Percentiles rank a stretch among this genome's conserved stretches.
These are phyloP conservation scores for Parathielavia appendiculata DNA, from an alignment of 495 filamentous ascomycete genomes.

Conservation along the genomic window DNA sequence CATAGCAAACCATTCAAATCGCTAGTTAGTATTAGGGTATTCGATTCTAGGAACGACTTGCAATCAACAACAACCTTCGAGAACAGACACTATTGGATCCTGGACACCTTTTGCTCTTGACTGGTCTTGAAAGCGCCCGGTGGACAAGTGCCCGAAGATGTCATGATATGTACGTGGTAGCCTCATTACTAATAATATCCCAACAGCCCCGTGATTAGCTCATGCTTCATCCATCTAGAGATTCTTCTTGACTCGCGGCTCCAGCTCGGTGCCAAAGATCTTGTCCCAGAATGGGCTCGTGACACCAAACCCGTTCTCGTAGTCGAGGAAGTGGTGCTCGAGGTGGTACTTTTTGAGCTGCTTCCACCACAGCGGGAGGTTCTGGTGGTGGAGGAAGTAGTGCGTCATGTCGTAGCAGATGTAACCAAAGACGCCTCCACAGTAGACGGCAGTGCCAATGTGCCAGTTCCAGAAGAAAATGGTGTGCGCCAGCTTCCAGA, in stretches of 20 bases:
- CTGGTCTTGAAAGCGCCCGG: no score
- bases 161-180: conserved; percentile 1
- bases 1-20: no score
- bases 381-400: conserved; percentile 98
- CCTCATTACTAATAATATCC: conserved; percentile 10
- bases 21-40: no score
- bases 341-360: conserved; percentile 95
- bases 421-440: conserved; percentile 92
- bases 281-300: conserved; percentile 97
- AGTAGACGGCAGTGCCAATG: conserved; percentile 69
- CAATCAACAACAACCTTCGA: not conserved
- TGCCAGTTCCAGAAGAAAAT: conserved; percentile 85
- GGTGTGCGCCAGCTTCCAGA: conserved; percentile 86
- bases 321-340: conserved; percentile 94
- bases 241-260: conserved; percentile 47
- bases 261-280: conserved; percentile 85
- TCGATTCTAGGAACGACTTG: not conserved
- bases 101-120: no score
- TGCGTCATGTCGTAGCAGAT: conserved; percentile 95
- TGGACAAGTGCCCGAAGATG: conserved; percentile 3
- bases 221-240: conserved; percentile 37
- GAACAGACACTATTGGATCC: not conserved
- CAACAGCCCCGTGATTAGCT: not conserved
- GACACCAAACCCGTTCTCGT: conserved; percentile 95
- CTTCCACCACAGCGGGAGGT: conserved; percentile 80